Base-by-base conservation (phyloP, 2,329 filamentous ascomycete species). In the Botrytis aclada region DNA sequence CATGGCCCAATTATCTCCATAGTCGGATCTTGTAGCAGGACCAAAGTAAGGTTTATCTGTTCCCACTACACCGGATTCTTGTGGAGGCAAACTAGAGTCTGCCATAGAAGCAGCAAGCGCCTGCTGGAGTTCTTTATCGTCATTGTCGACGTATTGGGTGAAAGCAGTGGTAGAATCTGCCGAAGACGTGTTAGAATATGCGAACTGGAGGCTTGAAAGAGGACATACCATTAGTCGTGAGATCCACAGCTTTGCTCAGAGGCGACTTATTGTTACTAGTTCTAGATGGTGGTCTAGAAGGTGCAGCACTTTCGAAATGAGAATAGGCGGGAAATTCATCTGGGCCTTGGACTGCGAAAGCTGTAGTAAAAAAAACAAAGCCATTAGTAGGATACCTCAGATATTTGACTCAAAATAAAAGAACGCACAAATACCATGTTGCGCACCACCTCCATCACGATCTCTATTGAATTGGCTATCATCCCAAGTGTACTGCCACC, bases 1-100 rank as follows among this genome's bases (percentile, higher is more conserved):
- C 86, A 91, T 86, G 18, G 86, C 87, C 89, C 89, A 91, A 75
- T 86, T 83, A 64, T 83, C 82, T 39, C 89, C 86, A 75, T 91
- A 90, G 54, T 87, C 83, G 2, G 81, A 78, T 51, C 88, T 83
- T 62, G 85, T 89, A 7, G 89, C 88, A 0, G 89, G 89, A 1
- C 89, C 89, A 80, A 91, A 91, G 63, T 86, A 79, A 7, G 84
- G 83, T n/a, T 82, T 75, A 60, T 81, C 82, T 41, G 76, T 77
- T 37, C 70, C 75, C 51, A 83, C 83, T 10, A 89, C 77, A 22
- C 87, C 88, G 1, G 83, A 83, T 79, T 90, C 87, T 76, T 89
- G 88, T 7, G 82, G 82, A 45, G 80, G 76, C 34, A 81, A 62
- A 12, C 86, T 86, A 1, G 86, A 86, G 74, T 87, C 85, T 51